Evolutionary conservation across 2,329 filamentous ascomycete genomes (phyloP).

Genomic region (Diaporthe amygdali): DNA sequence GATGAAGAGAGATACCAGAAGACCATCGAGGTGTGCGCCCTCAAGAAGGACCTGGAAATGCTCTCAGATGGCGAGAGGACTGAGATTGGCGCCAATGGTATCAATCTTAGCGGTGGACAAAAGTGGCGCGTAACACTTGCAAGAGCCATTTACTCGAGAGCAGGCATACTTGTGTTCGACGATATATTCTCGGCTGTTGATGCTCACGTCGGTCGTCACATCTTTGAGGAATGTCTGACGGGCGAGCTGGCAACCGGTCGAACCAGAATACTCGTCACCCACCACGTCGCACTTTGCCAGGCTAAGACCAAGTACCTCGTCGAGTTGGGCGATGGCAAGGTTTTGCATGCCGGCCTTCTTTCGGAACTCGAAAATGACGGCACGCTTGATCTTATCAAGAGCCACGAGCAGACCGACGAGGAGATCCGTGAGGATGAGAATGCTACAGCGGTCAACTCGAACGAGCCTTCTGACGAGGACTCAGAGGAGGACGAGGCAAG

Average conservation of each 20-base stretch:
- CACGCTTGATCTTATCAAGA: slow-evolving; percentile 61
- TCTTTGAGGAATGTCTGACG: slow-evolving; percentile 77
- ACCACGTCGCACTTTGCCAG: slow-evolving; percentile 76
- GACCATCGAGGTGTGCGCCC: slow-evolving; percentile 74
- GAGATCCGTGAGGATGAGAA: slow-evolving; percentile 56
- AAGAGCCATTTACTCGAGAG: slow-evolving; percentile 79
- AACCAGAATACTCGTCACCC: slow-evolving; percentile 80
- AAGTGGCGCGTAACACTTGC: slow-evolving; percentile 84
- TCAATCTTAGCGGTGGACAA: slow-evolving; percentile 84
- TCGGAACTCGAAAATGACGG: slow-evolving; percentile 67
- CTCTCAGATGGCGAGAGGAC: slow-evolving; percentile 79
- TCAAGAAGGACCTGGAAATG: slow-evolving; percentile 78
- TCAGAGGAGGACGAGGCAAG: slow-evolving; percentile 44
- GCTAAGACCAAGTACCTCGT: slow-evolving; percentile 76
- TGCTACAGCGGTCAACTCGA: slow-evolving; percentile 60
- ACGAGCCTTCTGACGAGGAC: slow-evolving; percentile 50
- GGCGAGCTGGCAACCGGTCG: slow-evolving; percentile 72
- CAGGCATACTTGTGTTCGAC: slow-evolving; percentile 77
- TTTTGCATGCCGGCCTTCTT: slow-evolving; percentile 68
- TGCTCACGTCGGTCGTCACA: slow-evolving; percentile 78
- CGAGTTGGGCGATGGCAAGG: slow-evolving; percentile 71
- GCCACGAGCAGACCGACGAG: slow-evolving; percentile 53
- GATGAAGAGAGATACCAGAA: slow-evolving; percentile 72
- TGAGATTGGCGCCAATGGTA: slow-evolving; percentile 83
- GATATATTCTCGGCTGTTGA: slow-evolving; percentile 87